Conservation (phyloP, 345 rosid species). For the Odontarrhena argentea region DNA sequence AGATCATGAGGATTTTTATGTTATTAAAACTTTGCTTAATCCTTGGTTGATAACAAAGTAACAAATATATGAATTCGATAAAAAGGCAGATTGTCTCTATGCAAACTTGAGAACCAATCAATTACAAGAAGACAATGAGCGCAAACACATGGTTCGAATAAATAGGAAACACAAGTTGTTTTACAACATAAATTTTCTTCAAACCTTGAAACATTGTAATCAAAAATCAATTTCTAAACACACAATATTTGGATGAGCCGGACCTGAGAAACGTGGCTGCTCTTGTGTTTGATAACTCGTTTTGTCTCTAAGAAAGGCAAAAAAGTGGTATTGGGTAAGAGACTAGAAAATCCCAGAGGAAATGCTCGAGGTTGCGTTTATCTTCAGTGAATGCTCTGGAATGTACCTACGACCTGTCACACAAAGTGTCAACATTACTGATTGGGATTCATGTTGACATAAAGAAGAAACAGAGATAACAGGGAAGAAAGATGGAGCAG, state of each 20-base stretch:
- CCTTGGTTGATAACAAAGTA: neutral
- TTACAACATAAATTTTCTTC: conserved; percentile 36
- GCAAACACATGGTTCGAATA: conserved; percentile 29
- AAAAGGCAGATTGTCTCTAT: neutral
- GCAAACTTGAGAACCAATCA: conserved; percentile 22
- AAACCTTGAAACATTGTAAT: conserved; percentile 28
- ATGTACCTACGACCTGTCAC: conserved; percentile 79
- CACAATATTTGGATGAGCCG: conserved; percentile 23
- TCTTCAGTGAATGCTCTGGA: conserved; percentile 87
- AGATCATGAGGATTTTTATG: neutral
- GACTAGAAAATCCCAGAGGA: conserved; percentile 66
- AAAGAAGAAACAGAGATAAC: neutral
- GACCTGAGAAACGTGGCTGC: conserved; percentile 19
- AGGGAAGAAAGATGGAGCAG: neutral
- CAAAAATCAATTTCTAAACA: conserved; percentile 20
- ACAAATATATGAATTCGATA: neutral
- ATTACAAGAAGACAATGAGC: conserved; percentile 10
- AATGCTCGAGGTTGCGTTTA: conserved; percentile 89
- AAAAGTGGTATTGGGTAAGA: conserved; percentile 19
- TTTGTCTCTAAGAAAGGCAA: conserved; percentile 19
- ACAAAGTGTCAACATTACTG: conserved; percentile 3
- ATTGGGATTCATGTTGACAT: neutral
- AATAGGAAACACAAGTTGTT: conserved; percentile 29
- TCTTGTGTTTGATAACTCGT: conserved; percentile 30
- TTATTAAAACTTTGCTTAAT: neutral